phyloP scores from a whole-genome alignment of 2,329 filamentous ascomycete genomes.

The Cylindrodendrum hubeiense region DNA sequence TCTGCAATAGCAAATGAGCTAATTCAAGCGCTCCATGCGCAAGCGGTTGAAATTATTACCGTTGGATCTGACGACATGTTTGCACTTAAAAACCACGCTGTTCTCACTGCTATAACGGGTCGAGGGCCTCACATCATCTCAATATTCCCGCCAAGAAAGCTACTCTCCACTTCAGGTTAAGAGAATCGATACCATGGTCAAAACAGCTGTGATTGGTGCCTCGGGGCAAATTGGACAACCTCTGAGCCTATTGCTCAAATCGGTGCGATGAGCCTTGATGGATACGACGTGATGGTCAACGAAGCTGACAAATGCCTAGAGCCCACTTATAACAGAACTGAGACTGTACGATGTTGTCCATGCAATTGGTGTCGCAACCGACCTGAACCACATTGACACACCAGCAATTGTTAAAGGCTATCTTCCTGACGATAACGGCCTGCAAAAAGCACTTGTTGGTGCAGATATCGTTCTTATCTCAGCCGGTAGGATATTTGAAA shows the following conservation, averaged over 20 bases:
- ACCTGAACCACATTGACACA: slow-evolving; percentile 84
- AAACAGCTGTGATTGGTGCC: slow-evolving; percentile 14
- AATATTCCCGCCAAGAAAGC: too few species aligned
- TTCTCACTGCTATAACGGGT: too few species aligned
- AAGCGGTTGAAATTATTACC: too few species aligned
- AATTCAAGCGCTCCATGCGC: too few species aligned
- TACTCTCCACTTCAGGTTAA: too few species aligned
- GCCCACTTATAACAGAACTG: slow-evolving; percentile 21
- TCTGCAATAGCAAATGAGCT: too few species aligned
- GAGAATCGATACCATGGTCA: slow-evolving; percentile 1
- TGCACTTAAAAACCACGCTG: too few species aligned
- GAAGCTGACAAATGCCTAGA: not conserved
- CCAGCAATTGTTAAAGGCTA: slow-evolving; percentile 80
- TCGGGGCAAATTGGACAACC: slow-evolving; percentile 19
- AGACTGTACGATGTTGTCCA: slow-evolving; percentile 32
- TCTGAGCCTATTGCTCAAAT: slow-evolving; percentile 15
- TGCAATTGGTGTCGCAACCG: slow-evolving; percentile 75
- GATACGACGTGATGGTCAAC: not conserved
- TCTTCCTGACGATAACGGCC: slow-evolving; percentile 71
- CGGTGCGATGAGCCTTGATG: not conserved
- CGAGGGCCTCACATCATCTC: too few species aligned
- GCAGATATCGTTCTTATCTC: not conserved
- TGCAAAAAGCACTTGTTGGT: slow-evolving; percentile 45
- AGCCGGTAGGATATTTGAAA: not conserved
- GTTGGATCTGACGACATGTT: too few species aligned